Base-by-base conservation (phyloP, 164 flowering plant species). In the Vitis amurensis region DNA sequence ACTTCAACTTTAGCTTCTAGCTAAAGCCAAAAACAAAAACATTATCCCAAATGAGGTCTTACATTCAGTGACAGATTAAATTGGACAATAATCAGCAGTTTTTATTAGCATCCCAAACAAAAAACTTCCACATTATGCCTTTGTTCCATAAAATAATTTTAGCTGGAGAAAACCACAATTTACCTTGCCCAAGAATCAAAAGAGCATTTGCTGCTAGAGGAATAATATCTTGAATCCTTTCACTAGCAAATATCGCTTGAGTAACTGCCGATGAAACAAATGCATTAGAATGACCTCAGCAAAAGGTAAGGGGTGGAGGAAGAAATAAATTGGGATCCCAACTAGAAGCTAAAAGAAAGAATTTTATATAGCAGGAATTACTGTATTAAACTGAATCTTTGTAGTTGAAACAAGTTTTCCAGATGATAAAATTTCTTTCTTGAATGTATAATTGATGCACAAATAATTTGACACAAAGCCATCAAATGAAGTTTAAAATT, bases 171-270 rank as follows among this genome's bases (percentile, higher is more conserved):
- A 68, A 13, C 10, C 10, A 58, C 16, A 59, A 3, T 31, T 63
- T 84, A 93, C 98, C 98, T 87, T 88, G 94, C 62, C 90, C 97
- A 76, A 90, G 93, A 76, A 91, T 57, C 77, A 91, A 71, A 71
- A 85, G 49, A 55, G 85, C 82, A 75, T 88, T 86, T 66, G 85
- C 73, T 72, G 85, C 77, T 47, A 84, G 66, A 52, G 94, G 80
- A 67, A 78, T 69, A 50, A 91, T 59, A 64, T 85, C 88, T 74
- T 79, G 88, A 76, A 93, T 84, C 83, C 83, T 90, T 80, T 91
- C 97, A 81, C 89, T 78, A 27, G 87, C 15, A 81, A 93, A 91
- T 68, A 93, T 87, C 67, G 87, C 86, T 68, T 82, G 84, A 59
- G 66, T 61, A 77, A 82, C 98, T 91, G 70, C 44, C 16, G 56